Evolutionary conservation across 352 stramenopile species (phyloP), one percentile per base, ranked within the genome.

Genomic region (Elongisporangium anandrum): DNA sequence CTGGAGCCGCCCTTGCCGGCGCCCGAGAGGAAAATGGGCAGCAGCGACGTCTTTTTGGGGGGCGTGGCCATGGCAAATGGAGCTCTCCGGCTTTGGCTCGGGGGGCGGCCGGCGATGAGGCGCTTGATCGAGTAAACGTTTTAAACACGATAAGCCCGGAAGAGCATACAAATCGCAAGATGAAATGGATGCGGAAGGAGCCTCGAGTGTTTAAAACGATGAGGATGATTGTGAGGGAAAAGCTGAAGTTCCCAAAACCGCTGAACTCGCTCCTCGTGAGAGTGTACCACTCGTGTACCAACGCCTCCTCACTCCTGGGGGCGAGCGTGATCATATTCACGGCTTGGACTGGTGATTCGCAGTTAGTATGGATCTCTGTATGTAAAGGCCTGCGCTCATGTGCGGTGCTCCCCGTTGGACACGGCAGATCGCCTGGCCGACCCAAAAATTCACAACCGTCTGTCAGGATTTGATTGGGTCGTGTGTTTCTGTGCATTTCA

Each of bases 21-120:
- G 0, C 68, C 65, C 19, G 59, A 52, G 20, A 75, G 66, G 51
- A 69, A 70, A 45, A 80, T 72, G 16, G 71, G 71, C 65, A 83
- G 61, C 57, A 71, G 66, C 41, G 71, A 72, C 45, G 58, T 57
- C 50, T 80, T 82, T 41, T 74, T 74, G 56, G 22, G 53, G 48
- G 63, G 66, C 60, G 77, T 64, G 20, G 61, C 34, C 72, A 80
- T 78, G 19, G 45, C 57, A 45, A 45, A 45, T 45, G 34, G 34
- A 45, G 34, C 34, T 45, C 34, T 45, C 34, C 13, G 34, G 34
- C 6, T 45, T 17, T 45, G 34, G 34, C 34, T 17, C 34, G 17
- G 34, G 34, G 34, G 34, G 34, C 34, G 26, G 26, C 8, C 6
- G 26, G 12, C 12, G 26, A 38, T 12, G 34, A 17, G 34, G 16